Base-by-base conservation (phyloP, 495 filamentous ascomycete genomes). In the Letharia columbiana region DNA sequence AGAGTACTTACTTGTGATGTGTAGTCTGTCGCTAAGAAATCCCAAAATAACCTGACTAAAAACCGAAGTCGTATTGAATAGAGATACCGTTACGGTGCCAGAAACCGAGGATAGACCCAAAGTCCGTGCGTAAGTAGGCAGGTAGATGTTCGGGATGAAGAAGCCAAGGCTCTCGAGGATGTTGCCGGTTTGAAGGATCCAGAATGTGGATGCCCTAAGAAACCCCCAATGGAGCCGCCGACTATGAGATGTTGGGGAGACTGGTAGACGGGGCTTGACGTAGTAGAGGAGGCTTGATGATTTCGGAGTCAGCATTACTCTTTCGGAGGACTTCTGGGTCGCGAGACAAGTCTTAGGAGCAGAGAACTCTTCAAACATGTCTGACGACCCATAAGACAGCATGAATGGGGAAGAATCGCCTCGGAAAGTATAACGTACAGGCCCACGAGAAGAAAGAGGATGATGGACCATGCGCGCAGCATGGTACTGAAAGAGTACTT, bases 101-200 rank as follows among this genome's bases (percentile, higher is more conserved):
- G 77, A 74, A 10, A 79, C 75, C 33, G 76, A 59, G 2, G 78
- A 76, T 4, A 83, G 71, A n/a, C 78, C 76, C 17, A 85, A 72
- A 10, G 77, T 73, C 2, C 66, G 68, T 17, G 80, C 84, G 72
- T 86, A 90, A 5, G 82, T 79, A 41, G 86, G 84, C 1, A 91
- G 78, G 72, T 88, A 91, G 37, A 86, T 84, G 6, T 78, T 77
- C 1, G 87, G 88, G 1, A 91, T 75, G 74, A 89, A 89, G 72
- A 83, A 90, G 15, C 87, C 87, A 7, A 85, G 77, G n/a, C 80
- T 79, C 70, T 89, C 79, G 63, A 86, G 75, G 60, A 86, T 77
- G 70, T 87, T 87, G 37, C 81, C 82, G 3, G 76, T 65, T 68
- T 85, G 81, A 8, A 85, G 79, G 65, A 82, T 72, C 75, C 79